Evolutionary conservation across 2,329 filamentous ascomycete genomes (phyloP), one percentile per base, ranked within the genome.

Genomic region (Colletotrichum tabaci): DNA sequence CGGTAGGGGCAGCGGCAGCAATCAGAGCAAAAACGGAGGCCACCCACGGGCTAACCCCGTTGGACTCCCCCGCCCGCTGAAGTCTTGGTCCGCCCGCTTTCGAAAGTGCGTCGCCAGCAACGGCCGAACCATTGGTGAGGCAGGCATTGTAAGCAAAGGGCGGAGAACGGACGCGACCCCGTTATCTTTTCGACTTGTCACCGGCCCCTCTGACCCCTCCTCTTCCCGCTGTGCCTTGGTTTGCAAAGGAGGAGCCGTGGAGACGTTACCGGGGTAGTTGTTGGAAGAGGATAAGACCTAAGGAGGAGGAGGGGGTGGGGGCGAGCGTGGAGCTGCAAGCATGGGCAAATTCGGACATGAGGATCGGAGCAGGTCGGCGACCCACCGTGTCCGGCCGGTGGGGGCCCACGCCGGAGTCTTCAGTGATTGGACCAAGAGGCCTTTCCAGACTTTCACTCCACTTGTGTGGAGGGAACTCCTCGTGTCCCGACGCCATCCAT

Each of bases 311-410:
- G 18, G 40, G 16, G 38, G 16, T 15, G 18, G 5, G 40, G 2
- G 21, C 13, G 46, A 23, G 35, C 35, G 35, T 30, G 42, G 62
- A 46, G 63, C 62, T 71, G 63, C 67, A 67, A 62, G 64, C 57
- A 52, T 63, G 68, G 58, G 63, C 52, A 44, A 53, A 71, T 67
- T 63, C 68, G 68, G 64, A 58, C 65, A 57, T 62, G 64, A 62
- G 55, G 57, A 67, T 67, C 68, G 68, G 68, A 47, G 68, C 52
- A 71, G 52, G 68, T 71, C 68, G 64, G 68, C 30, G 64, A 35
- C 57, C 65, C 68, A 67, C 68, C 50, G 44, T 52, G 57, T 15
- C 49, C 64, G 67, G 53, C 56, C 63, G 64, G 46, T 13, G 47
- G 26, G 52, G 64, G 46, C 4, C 49, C 52, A 67, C 50, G 53